A percentile compares a stretch with the other conserved stretches of the same genome.
Conservation (phyloP, 257 asterid species). For the Henckelia pumila region DNA sequence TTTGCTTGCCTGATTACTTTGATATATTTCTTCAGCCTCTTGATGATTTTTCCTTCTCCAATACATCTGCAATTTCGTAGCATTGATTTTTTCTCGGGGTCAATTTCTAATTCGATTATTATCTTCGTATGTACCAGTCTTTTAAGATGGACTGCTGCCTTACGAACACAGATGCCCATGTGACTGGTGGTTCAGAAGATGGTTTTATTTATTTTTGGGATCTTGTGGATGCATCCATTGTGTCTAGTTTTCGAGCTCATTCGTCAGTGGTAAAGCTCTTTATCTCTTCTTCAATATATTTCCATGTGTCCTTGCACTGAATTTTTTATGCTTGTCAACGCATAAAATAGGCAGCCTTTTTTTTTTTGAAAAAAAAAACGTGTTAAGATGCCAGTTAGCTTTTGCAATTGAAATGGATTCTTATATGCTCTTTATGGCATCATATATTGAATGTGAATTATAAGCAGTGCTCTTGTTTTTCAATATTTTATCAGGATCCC, state of each 20-base stretch:
- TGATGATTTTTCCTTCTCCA: not conserved
- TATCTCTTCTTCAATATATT: slow-evolving; percentile 8
- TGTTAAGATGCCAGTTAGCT: not conserved
- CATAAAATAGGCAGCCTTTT: too few species aligned
- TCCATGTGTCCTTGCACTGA: slow-evolving; percentile 2
- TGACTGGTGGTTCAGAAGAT: slow-evolving; percentile 92
- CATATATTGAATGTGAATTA: too few species aligned
- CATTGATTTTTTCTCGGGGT: not conserved
- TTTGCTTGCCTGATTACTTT: not conserved
- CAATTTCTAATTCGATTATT: not conserved
- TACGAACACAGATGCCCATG: slow-evolving; percentile 87
- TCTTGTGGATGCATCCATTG: slow-evolving; percentile 81
- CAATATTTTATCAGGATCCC: too few species aligned
- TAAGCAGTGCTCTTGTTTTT: too few species aligned
- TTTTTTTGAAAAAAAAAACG: too few species aligned
- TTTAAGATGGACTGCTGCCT: slow-evolving; percentile 94
- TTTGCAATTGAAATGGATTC: not conserved
- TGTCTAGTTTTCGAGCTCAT: slow-evolving; percentile 77
- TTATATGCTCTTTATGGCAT: too few species aligned
- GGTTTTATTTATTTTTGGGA: slow-evolving; percentile 91
- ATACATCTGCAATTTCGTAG: slow-evolving; percentile 1
- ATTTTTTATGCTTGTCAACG: too few species aligned
- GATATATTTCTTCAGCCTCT: not conserved
- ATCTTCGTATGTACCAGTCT: slow-evolving; percentile 42
- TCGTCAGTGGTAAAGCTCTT: slow-evolving; percentile 70